Evolutionary conservation across 768 basidiomycete genomes (phyloP), one percentile per base, ranked within the genome.

Genomic region (Gautieria morchelliformis): DNA sequence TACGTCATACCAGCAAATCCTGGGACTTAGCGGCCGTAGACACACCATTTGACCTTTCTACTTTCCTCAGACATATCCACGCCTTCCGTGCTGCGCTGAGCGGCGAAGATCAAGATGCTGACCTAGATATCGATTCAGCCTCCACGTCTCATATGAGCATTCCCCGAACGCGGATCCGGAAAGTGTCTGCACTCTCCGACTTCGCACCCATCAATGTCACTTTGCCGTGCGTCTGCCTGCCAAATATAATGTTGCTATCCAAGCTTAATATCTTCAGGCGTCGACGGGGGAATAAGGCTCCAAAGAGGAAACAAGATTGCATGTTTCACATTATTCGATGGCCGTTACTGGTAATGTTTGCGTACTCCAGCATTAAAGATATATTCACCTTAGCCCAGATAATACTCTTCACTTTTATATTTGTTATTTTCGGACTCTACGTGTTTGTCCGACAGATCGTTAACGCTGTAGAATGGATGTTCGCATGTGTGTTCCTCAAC

Each of bases 381-480:
- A 48, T 22, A 50, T 41, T 44, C 19, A 52, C 27, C 32, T 35
- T 42, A 52, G 42, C 33, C 57, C n/a, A 96, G 93, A 68, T 77
- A 59, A 80, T 95, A 60, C 89, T 98, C 35, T 89, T 91, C 63
- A 53, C 84, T 5, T 81, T 96, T 69, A 96, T 98, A 56, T 77
- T 82, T 40, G 75, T 76, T 14, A 87, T 97, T 69, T 97, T 98
- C 67, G 77, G 88, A 14, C 68, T 87, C 27, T 99, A 99, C 64
- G 80, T 98, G 40, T 61, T 90, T 37, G 89, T 93, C 48, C 77
- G 95, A 15, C 95, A 99, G 68, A 65, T 95, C 17, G 96, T 99
- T 44, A 97, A 97, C 66, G 79, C 89, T 4, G 91, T 96, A 67
- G 95, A 99, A 71, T 97, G 85, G 82, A 67, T 95, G 45, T 82